phyloP scores from a whole-genome alignment of 2,329 filamentous ascomycete genomes.

The Gyromitra esculenta region DNA sequence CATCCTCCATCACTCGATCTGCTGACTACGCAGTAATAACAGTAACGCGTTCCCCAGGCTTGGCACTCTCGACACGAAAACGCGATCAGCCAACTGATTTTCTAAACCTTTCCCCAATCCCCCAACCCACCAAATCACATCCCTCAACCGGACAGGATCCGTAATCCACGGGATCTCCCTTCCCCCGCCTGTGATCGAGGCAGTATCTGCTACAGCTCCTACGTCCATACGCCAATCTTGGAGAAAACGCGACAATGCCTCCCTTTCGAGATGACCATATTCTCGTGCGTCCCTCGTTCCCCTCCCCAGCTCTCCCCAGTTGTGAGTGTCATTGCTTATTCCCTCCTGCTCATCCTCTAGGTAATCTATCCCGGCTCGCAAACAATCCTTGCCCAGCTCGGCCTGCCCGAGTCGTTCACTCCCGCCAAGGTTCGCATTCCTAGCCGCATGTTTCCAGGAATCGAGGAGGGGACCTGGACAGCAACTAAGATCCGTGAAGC shows the following conservation, averaged over 20 bases:
- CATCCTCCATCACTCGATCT: background rate
- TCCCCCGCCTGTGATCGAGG: background rate
- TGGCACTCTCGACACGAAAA: slow-evolving; percentile 4
- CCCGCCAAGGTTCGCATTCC: slow-evolving; percentile 85
- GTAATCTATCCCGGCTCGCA: slow-evolving; percentile 85
- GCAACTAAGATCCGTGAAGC: slow-evolving; percentile 80
- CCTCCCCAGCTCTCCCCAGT: background rate
- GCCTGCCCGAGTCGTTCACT: slow-evolving; percentile 87
- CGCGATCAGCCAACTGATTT: background rate
- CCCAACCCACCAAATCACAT: background rate
- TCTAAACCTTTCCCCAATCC: background rate
- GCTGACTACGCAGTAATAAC: background rate
- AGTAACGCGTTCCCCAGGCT: background rate
- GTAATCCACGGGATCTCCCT: background rate
- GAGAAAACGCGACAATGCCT: slow-evolving; percentile 39
- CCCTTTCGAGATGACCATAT: slow-evolving; percentile 58
- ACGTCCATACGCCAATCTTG: background rate
- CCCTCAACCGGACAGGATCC: background rate
- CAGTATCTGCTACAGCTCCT: background rate
- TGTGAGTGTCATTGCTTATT: slow-evolving; percentile 16
- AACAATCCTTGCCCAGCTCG: slow-evolving; percentile 89
- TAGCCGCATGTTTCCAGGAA: slow-evolving; percentile 89
- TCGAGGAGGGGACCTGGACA: slow-evolving; percentile 80
- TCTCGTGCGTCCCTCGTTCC: slow-evolving; percentile 50
- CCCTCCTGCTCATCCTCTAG: slow-evolving; percentile 56